Base-by-base conservation (phyloP, 495 filamentous ascomycete species). In the Tirmania nivea region DNA sequence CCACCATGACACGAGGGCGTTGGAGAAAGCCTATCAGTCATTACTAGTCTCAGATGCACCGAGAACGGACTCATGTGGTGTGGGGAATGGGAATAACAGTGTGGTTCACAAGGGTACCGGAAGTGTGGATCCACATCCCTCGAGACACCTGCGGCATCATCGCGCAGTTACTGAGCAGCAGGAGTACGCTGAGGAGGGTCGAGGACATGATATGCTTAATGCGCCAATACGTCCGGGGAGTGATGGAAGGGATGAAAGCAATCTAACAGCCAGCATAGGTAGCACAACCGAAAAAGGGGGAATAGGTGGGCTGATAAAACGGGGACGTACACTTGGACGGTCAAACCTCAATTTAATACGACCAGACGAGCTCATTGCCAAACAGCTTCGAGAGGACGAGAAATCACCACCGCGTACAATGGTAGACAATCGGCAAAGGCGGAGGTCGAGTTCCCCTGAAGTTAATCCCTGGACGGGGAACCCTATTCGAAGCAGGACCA, bases 11-110 rank as follows among this genome's bases (percentile, higher is more conserved):
- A 86, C 85, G 57, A 69, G 73, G 39, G 77, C 77, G 7, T 69
- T 92, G 12, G 84, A 90, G 60, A 69, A 77, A 39, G 77, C 83
- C 34, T 92, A 86, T 80, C 66, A 73, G 16, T 67, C 70, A 21
- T 56, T 62, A 1, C 55, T 62, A 11, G 3, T 20, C 25, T 6
- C n/a, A 19, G 48, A 50, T 50, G 48, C 5, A 50, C 39, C 39
- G 12, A 45, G 12, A 14, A 14, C 12, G 39, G 39, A 45, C 12
- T 19, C 39, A 5, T 19, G 14, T 14, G 17, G 39, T 19, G 17
- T 45, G 12, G 39, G 12, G 14, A 45, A 45, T 45, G 17, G 14
- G 12, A 45, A 2, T 45, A 8, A 4, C 39, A 45, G 17, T 48
- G 52, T 17, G 56, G 54, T 8, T 57, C 21, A n/a, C 42, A 52